These are phyloP conservation scores for Magnolia officinalis DNA, from an alignment of 164 flowering plant genomes.

Conservation along the genomic window DNA sequence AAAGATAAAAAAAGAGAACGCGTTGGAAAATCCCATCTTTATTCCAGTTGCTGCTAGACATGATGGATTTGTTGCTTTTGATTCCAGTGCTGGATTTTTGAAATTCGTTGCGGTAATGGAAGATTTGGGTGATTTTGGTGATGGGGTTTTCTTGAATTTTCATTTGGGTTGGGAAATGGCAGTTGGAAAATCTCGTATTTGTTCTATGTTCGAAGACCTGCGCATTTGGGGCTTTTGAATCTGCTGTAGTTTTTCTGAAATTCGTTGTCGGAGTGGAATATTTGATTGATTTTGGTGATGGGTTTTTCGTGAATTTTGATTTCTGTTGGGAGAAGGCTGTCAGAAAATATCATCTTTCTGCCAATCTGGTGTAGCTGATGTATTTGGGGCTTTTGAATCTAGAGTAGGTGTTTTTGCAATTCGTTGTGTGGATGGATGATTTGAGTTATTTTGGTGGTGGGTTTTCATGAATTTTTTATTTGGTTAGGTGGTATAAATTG, in stretches of 20 bases:
- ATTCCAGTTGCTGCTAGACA: no score
- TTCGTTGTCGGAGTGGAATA: background rate
- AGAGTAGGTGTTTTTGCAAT: background rate
- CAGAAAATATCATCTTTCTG: background rate
- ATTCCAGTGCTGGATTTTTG: background rate
- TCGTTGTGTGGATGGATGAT: background rate
- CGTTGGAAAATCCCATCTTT: background rate
- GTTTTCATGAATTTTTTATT: background rate
- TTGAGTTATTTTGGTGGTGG: background rate
- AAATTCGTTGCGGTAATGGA: background rate
- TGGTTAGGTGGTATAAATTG: background rate
- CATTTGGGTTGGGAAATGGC: background rate
- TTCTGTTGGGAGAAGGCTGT: background rate
- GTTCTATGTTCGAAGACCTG: background rate
- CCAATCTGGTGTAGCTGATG: background rate
- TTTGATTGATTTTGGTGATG: background rate
- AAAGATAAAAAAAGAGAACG: background rate
- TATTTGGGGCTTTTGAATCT: background rate
- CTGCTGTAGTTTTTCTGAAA: background rate
- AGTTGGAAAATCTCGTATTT: background rate
- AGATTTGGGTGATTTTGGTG: background rate
- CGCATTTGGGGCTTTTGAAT: conserved; percentile 1
- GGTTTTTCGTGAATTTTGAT: conserved; percentile 15
- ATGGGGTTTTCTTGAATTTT: conserved; percentile 15
- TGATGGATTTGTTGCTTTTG: background rate